Conservation (phyloP, 192 early-diverging fungal species). For the Podila verticillata region DNA sequence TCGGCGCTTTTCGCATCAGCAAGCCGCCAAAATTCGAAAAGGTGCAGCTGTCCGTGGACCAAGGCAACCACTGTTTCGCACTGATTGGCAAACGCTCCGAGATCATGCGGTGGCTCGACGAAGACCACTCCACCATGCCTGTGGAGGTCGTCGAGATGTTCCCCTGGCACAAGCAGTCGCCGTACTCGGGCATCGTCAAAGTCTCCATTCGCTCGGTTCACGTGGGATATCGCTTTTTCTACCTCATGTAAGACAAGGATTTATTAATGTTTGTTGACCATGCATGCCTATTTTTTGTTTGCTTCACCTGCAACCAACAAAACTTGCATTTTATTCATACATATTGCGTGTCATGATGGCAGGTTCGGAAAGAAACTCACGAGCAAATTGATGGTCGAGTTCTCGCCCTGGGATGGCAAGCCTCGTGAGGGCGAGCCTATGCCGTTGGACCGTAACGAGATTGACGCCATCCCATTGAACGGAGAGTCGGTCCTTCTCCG, state of each 20-base stretch:
- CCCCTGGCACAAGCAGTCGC: slow-evolving; percentile 11
- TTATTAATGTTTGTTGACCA: background rate
- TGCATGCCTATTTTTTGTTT: background rate
- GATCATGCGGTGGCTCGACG: slow-evolving; percentile 21
- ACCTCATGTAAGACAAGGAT: slow-evolving; percentile 27
- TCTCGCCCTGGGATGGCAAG: slow-evolving; percentile 36
- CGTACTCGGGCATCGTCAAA: slow-evolving; percentile 13
- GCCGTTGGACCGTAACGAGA: slow-evolving; percentile 18
- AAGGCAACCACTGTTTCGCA: slow-evolving; percentile 32
- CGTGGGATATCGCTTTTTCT: slow-evolving; percentile 21
- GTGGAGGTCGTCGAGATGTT: slow-evolving; percentile 19
- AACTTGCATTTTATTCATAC: background rate
- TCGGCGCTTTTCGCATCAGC: slow-evolving; percentile 23
- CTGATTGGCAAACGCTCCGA: slow-evolving; percentile 23
- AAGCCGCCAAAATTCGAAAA: slow-evolving; percentile 8
- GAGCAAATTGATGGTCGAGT: slow-evolving; percentile 31
- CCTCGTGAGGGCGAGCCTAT: slow-evolving; percentile 24
- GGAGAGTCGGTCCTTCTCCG: slow-evolving; percentile 21
- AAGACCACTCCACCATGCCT: slow-evolving; percentile 5
- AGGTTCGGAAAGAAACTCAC: slow-evolving; percentile 36
- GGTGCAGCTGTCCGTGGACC: slow-evolving; percentile 14
- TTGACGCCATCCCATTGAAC: slow-evolving; percentile 23
- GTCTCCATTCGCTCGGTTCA: slow-evolving; percentile 25
- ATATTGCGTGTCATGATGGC: background rate
- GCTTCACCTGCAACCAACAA: background rate